phyloP scores from a whole-genome alignment of 495 filamentous ascomycete genomes.

The Arthonia radiata region DNA sequence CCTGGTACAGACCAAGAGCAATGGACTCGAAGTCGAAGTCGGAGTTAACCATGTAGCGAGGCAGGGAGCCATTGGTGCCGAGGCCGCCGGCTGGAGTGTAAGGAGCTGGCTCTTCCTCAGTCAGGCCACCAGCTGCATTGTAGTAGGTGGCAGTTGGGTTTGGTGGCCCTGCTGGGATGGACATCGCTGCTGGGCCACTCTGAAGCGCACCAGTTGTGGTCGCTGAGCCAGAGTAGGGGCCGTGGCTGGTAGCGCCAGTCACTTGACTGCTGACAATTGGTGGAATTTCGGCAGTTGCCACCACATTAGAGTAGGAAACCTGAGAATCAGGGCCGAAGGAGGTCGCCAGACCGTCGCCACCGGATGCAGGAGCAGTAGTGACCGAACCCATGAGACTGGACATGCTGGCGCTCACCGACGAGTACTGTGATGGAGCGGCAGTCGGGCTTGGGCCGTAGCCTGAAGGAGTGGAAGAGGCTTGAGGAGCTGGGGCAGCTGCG shows the following conservation, averaged over 20 bases:
- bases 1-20: conserved; percentile 47
- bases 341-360: conserved; percentile 2
- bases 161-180: conserved; percentile 22
- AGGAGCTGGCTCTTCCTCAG: conserved; percentile 38
- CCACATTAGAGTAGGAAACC: conserved; percentile 7
- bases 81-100: conserved; percentile 54
- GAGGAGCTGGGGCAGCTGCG: conserved; percentile 11
- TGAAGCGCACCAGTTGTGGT: conserved; percentile 31
- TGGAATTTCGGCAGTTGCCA: conserved; percentile 7
- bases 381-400: not conserved
- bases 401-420: not conserved
- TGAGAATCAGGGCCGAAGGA: conserved; percentile 7
- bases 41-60: conserved; percentile 43
- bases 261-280: conserved; percentile 2
- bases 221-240: conserved; percentile 30
- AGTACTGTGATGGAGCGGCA: conserved; percentile 2
- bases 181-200: conserved; percentile 20
- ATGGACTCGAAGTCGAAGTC: conserved; percentile 59
- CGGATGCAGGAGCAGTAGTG: not conserved
- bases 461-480: conserved; percentile 3
- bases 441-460: conserved; percentile 4
- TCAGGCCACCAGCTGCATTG: conserved; percentile 42
- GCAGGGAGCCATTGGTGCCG: conserved; percentile 51
- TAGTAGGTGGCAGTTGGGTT: conserved; percentile 32
- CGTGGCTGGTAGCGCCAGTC: conserved; percentile 16